These are phyloP conservation scores for Rhodotorula toruloides DNA, from an alignment of 768 basidiomycete genomes.

Conservation along the genomic window DNA sequence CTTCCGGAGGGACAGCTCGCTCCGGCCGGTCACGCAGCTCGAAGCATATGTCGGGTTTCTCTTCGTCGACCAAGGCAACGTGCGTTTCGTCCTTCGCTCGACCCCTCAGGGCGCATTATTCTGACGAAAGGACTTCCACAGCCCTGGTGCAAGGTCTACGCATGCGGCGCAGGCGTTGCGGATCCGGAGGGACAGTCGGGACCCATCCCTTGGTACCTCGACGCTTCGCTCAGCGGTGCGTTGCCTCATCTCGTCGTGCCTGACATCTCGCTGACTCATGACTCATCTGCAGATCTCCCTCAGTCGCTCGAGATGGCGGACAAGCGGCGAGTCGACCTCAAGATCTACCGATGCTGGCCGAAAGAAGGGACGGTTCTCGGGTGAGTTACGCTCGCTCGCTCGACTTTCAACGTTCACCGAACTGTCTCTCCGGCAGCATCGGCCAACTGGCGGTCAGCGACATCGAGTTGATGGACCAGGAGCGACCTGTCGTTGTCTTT, in stretches of 20 bases:
- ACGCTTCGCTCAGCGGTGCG: neutral
- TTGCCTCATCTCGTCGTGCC: neutral
- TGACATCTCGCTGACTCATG: no score
- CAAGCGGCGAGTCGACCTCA: neutral
- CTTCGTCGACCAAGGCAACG: neutral
- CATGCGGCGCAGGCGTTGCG: neutral
- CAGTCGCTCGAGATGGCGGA: neutral
- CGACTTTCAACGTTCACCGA: neutral
- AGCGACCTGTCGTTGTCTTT: neutral
- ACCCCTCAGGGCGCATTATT: neutral
- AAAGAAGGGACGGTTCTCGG: neutral
- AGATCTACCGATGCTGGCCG: neutral
- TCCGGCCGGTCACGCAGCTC: slow-evolving; percentile 1
- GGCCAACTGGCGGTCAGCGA: neutral
- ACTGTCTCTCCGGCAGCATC: neutral
- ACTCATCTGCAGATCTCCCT: neutral
- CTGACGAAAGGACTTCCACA: no score
- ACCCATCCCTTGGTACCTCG: slow-evolving; percentile 2
- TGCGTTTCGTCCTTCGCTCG: neutral
- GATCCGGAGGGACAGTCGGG: no score
- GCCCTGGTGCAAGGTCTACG: slow-evolving; percentile 14
- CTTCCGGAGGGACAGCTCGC: neutral
- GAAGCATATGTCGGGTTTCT: slow-evolving; percentile 3
- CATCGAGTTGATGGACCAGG: neutral
- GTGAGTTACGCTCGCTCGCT: neutral